Base-by-base conservation (phyloP, 352 stramenopile species). In the Thalassiosira mediterranea region DNA sequence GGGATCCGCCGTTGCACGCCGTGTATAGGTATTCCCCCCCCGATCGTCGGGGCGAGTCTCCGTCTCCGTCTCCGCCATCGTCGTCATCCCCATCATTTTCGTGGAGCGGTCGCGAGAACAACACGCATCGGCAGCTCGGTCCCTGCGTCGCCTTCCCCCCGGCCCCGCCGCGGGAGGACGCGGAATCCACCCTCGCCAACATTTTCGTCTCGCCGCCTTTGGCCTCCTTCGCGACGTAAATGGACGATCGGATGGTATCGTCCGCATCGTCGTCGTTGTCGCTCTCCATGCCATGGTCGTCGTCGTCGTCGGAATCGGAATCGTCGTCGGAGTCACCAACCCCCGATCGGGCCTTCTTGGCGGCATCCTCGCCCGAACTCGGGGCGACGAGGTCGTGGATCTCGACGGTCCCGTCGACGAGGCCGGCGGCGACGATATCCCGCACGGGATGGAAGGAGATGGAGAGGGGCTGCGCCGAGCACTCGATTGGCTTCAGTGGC, bases 371-470 rank as follows among this genome's bases (percentile, higher is more conserved):
- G 25, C 7, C 13, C n/a, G 17, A 13, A 11, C 29, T 13, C 42
- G 49, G 62, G 19, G 32, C 53, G n/a, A 70, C 26, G 10, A 79
- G 49, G 48, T 84, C 76, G 53, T 80, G 64, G 52, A 81, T 57
- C 57, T 93, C 87, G 15, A 93, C 59, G 23, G 79, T 89, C 23
- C 87, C 87, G 67, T 93, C 87, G 1, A 93, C 83, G 13, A 93
- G 67, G n/a, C 67, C 87, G 1, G 75, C 79, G 2, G 83, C 83
- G 1, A 91, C 23, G 2, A 93, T 54, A 54, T 89, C 71, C 37
- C 61, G 62, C 0, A 52, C 67, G 2, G 87, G 82, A 79, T 91
- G 84, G 69, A 93, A 93, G 0, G 72, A 78, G 21, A 93, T 76
- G 56, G 81, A 88, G 25, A 93, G 53, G 19, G 87, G 84, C 58